These are phyloP conservation scores for Aspergillus carlsbadensis DNA, from an alignment of 495 filamentous ascomycete species.

Conservation along the genomic window DNA sequence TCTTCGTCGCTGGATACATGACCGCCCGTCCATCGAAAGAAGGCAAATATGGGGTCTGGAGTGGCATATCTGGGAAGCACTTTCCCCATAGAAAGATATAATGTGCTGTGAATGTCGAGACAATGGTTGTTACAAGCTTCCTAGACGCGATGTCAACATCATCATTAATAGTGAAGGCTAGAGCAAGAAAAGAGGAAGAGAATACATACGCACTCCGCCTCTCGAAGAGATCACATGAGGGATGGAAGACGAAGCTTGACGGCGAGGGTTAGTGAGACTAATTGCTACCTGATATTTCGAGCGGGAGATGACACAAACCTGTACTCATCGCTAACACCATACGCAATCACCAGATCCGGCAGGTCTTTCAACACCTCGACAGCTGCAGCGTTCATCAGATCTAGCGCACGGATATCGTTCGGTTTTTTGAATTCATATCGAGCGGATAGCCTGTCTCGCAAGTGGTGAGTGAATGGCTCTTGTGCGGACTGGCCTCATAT, in stretches of 20 bases:
- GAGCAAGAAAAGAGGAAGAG: not conserved
- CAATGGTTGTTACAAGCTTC: conserved; percentile 86
- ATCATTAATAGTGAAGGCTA: not conserved
- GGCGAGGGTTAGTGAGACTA: not conserved
- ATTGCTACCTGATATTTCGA: not conserved
- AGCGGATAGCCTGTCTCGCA: conserved; percentile 60
- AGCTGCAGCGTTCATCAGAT: conserved; percentile 94
- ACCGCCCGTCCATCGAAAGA: conserved; percentile 92
- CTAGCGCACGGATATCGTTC: conserved; percentile 81
- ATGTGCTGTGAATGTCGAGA: conserved; percentile 89
- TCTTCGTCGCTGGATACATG: conserved; percentile 73
- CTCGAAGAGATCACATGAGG: conserved; percentile 77
- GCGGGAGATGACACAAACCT: conserved; percentile 50
- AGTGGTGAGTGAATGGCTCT: not conserved
- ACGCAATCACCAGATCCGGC: conserved; percentile 81
- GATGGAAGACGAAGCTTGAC: conserved; percentile 82
- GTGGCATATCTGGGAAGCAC: conserved; percentile 65
- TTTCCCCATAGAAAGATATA: conserved; percentile 79
- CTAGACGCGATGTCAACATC: conserved; percentile 36
- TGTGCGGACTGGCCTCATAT: too few species aligned
- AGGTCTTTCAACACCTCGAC: conserved; percentile 78
- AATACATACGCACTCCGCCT: conserved; percentile 70
- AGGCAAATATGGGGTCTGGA: conserved; percentile 70
- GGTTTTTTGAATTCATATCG: conserved; percentile 88
- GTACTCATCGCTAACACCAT: conserved; percentile 92